Evolutionary conservation across 148 eudicot genomes (phyloP), one percentile per base, ranked within the genome.

Genomic region (Persicaria tinctoria): DNA sequence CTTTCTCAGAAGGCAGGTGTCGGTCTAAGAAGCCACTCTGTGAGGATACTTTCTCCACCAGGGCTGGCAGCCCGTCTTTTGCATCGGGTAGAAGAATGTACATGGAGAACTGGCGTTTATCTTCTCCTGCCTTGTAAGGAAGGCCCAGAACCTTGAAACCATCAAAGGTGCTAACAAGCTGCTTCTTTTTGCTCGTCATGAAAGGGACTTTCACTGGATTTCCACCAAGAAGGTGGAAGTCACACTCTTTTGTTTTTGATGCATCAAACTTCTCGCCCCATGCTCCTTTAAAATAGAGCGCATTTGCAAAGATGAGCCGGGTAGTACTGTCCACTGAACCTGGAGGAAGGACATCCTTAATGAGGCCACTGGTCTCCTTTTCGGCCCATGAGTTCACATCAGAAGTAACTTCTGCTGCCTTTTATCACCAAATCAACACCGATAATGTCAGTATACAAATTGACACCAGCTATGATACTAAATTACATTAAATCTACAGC

Each of bases 361-460:
- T 86, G 73, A 91, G 91, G 71, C 96, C 98, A 79, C 55, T 88
- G 68, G 98, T 93, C 72, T 91, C 80, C 76, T 83, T 88, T 70
- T 89, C 97, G 48, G 90, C 95, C 98, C 98, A 93, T 14, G 79
- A 47, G 76, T 94, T 94, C 79, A 91, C 98, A 64, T 82, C 84
- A 51, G 78, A 77, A 55, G 84, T 82, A 55, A 80, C 97, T 84
- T 90, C 93, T 53, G 66, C 83, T 7, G 90, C 88, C 98, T 93
- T 14, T 76, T 69, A 84, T n/a, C 73, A 70, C 10, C 55, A 76
- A 74, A 77, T 46, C 76, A 78, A 78, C 66, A 73, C 49, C 46
- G 73, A 64, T 46, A 68, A 38, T 20, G 27, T 62, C 17, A n/a
- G 27, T 13, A 5, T 64, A 27, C 3, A 64, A 5, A 4, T 41